Conservation (phyloP, 176 grass and related monocot genomes). For the Oryza meyeriana region DNA sequence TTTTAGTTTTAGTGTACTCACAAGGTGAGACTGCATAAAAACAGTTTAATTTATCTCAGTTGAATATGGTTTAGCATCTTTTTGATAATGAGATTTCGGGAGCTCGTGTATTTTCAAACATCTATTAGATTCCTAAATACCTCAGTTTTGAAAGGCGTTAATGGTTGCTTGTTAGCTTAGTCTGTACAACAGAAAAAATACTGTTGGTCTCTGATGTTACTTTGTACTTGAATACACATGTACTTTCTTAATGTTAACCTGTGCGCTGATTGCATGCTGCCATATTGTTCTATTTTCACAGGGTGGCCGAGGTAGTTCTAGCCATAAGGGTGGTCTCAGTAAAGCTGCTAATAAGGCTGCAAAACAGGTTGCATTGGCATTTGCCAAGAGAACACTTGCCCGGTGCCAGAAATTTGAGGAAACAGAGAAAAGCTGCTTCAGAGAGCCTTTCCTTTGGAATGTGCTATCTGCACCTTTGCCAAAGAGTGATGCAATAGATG, state of each 20-base stretch:
- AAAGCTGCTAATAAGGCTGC: constrained; percentile 50
- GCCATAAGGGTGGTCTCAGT: constrained; percentile 59
- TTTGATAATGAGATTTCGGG: not conserved
- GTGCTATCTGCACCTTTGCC: constrained; percentile 44
- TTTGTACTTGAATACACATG: not conserved
- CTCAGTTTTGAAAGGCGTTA: not conserved
- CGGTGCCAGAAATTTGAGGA: constrained; percentile 59
- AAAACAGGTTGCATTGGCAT: constrained; percentile 59
- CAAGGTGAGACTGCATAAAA: not conserved
- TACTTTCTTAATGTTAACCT: constrained; percentile 13
- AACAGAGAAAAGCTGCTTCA: constrained; percentile 57
- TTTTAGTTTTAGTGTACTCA: not conserved
- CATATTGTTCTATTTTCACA: constrained; percentile 34
- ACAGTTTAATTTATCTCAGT: not conserved
- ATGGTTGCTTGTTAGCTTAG: not conserved
- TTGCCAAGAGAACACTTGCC: constrained; percentile 53
- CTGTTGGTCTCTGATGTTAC: not conserved
- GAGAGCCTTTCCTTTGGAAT: constrained; percentile 52
- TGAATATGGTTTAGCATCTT: not conserved
- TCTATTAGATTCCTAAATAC: not conserved
- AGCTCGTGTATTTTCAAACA: not conserved
- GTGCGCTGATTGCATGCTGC: not conserved
- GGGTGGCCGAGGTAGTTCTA: constrained; percentile 71
- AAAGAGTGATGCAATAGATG: constrained; percentile 42
- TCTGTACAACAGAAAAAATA: not conserved